Percentiles rank a stretch among this genome's conserved stretches.
These are phyloP conservation scores for Venturia asperata DNA, from an alignment of 2,329 filamentous ascomycete genomes.

Conservation along the genomic window DNA sequence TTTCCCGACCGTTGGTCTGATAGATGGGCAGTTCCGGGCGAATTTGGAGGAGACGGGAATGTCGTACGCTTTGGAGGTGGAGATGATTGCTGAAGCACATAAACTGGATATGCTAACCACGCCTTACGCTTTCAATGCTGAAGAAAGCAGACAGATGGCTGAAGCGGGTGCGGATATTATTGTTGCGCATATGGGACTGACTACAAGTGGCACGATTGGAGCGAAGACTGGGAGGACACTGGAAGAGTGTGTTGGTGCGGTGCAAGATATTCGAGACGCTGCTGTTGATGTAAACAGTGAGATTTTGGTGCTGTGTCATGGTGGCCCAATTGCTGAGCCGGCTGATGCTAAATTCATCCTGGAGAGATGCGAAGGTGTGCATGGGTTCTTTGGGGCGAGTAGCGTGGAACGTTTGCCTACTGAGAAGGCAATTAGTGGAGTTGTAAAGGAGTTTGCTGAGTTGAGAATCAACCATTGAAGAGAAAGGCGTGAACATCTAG, in stretches of 20 bases:
- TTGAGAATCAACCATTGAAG: constrained; percentile 21
- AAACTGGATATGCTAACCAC: constrained; percentile 57
- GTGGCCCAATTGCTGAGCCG: constrained; percentile 59
- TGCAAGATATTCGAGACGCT: constrained; percentile 59
- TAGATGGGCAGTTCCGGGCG: constrained; percentile 59
- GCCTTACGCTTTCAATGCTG: constrained; percentile 60
- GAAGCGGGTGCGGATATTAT: constrained; percentile 59
- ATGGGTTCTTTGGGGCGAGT: constrained; percentile 65
- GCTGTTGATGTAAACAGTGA: constrained; percentile 50
- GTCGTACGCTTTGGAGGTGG: constrained; percentile 60
- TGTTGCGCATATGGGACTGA: constrained; percentile 63
- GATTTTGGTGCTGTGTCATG: constrained; percentile 62
- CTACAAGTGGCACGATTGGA: constrained; percentile 57
- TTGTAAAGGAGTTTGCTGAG: constrained; percentile 49
- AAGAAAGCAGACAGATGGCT: constrained; percentile 57
- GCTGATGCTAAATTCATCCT: constrained; percentile 59
- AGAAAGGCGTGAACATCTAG: neutral
- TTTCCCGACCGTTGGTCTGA: constrained; percentile 65
- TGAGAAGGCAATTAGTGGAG: constrained; percentile 56
- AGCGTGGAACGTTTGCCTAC: constrained; percentile 64
- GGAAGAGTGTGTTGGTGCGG: constrained; percentile 55
- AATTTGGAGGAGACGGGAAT: constrained; percentile 68
- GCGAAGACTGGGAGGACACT: constrained; percentile 54
- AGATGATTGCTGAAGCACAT: constrained; percentile 56
- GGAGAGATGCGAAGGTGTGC: constrained; percentile 53